phyloP scores from a whole-genome alignment of 306 rosid genomes.

The Amphicarpaea edgeworthii region DNA sequence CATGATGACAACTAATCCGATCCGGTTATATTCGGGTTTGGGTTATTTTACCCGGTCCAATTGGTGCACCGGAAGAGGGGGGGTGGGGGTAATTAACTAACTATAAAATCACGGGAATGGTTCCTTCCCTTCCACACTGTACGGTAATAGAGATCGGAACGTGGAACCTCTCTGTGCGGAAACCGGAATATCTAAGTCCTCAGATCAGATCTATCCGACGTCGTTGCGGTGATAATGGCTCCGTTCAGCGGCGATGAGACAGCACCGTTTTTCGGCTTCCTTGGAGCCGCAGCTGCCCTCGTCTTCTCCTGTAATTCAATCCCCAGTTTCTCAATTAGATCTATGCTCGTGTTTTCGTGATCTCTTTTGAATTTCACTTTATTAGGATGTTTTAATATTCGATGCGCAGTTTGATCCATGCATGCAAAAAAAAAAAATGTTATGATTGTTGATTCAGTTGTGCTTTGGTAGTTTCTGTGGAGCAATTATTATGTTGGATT shows the following conservation, averaged over 20 bases:
- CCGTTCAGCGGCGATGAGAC: conserved; percentile 90
- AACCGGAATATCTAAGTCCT: not conserved
- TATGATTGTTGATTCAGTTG: conserved; percentile 14
- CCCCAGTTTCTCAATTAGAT: conserved; percentile 43
- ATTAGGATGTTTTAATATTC: not conserved
- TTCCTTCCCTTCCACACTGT: conserved; percentile 9
- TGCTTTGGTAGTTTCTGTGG: conserved; percentile 28
- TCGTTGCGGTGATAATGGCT: conserved; percentile 58
- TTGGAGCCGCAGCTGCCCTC: conserved; percentile 92
- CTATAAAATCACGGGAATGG: conserved; percentile 14
- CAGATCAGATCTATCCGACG: conserved; percentile 59
- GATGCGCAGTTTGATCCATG: conserved; percentile 2
- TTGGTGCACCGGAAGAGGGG: not conserved
- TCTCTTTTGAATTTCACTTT: conserved; percentile 4
- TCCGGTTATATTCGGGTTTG: not conserved
- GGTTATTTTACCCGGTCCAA: not conserved
- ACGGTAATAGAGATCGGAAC: conserved; percentile 41
- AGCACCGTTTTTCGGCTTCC: conserved; percentile 92
- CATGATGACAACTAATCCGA: no score
- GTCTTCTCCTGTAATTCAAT: conserved; percentile 74
- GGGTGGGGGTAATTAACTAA: conserved; percentile 25
- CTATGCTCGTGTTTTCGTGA: not conserved
- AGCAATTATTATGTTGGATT: conserved; percentile 9
- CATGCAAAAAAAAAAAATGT: not conserved
- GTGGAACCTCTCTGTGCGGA: not conserved